A percentile compares a stretch with the other conserved stretches of the same genome.
Conservation (phyloP, 1,284 basidiomycete genomes). For the Ustilago tritici region DNA sequence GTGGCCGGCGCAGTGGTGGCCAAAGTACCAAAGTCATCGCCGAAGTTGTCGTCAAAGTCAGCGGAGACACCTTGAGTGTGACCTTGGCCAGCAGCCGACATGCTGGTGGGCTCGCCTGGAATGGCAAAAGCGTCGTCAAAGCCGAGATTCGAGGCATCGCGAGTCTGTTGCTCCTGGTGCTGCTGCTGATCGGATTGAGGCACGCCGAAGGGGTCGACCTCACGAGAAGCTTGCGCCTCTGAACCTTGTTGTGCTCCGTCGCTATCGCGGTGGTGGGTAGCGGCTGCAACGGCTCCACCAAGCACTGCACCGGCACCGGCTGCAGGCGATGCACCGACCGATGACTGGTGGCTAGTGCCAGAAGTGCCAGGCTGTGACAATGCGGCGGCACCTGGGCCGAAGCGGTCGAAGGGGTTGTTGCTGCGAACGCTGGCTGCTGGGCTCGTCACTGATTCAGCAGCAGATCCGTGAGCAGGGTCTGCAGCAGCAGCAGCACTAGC, state of each 20-base stretch:
- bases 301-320: constrained; percentile 63
- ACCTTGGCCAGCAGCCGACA: constrained; percentile 55
- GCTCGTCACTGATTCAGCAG: constrained; percentile 45
- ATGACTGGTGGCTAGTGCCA: constrained; percentile 14
- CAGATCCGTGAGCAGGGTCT: constrained; percentile 32
- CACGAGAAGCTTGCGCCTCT: constrained; percentile 5
- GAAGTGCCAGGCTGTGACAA: constrained; percentile 31
- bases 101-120: constrained; percentile 57
- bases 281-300: constrained; percentile 66
- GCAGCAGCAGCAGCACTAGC: constrained; percentile 48
- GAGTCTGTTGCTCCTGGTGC: constrained; percentile 9
- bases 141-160: constrained; percentile 19
- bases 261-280: constrained; percentile 29
- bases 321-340: constrained; percentile 55
- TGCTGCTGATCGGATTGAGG: constrained; percentile 18
- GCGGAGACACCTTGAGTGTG: constrained; percentile 14
- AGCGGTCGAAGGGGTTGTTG: constrained; percentile 92
- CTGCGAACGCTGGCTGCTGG: constrained; percentile 75
- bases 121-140: constrained; percentile 76
- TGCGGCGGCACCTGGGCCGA: constrained; percentile 66
- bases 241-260: constrained; percentile 3
- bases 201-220: constrained; percentile 59
- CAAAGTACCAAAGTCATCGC: constrained; percentile 60
- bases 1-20: constrained; percentile 18
- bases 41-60: constrained; percentile 66